Evolutionary conservation across 176 grass and related monocot genomes (phyloP).

Genomic region (Musa schizocarpa): DNA sequence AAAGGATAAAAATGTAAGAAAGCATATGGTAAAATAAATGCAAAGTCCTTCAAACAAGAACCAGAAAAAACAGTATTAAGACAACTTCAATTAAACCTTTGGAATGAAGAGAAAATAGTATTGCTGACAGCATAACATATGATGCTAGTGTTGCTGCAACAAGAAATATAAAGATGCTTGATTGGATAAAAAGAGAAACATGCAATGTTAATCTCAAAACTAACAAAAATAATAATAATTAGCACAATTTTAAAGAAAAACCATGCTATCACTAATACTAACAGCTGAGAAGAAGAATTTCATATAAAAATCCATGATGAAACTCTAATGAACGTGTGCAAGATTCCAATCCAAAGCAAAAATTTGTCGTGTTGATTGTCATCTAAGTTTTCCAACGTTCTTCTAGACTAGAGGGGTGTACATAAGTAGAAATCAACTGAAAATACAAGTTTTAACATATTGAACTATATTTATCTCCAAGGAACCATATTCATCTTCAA

Average conservation of each 20-base stretch:
- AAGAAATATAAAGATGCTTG: not conserved
- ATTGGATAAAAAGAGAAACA: not conserved
- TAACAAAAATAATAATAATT: not conserved
- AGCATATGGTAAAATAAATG: not conserved
- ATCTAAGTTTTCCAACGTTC: too few species aligned
- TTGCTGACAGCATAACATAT: not conserved
- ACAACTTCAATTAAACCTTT: too few species aligned
- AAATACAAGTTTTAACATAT: not conserved
- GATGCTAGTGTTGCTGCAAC: not conserved
- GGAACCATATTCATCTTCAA: not conserved
- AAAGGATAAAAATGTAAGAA: conserved; percentile 17
- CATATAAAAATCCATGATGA: not conserved
- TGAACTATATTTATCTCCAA: not conserved
- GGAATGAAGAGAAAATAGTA: not conserved
- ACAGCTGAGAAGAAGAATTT: not conserved
- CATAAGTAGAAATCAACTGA: not conserved
- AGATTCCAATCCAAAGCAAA: not conserved
- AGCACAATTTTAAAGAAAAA: too few species aligned
- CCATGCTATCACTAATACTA: too few species aligned
- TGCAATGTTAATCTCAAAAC: not conserved
- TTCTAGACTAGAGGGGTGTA: too few species aligned
- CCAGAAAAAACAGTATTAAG: too few species aligned
- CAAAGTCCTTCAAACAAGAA: not conserved
- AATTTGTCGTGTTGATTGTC: too few species aligned
- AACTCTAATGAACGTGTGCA: not conserved